phyloP scores from a whole-genome alignment of 2,329 filamentous ascomycete species.

The Pseudogymnoascus verrucosus region DNA sequence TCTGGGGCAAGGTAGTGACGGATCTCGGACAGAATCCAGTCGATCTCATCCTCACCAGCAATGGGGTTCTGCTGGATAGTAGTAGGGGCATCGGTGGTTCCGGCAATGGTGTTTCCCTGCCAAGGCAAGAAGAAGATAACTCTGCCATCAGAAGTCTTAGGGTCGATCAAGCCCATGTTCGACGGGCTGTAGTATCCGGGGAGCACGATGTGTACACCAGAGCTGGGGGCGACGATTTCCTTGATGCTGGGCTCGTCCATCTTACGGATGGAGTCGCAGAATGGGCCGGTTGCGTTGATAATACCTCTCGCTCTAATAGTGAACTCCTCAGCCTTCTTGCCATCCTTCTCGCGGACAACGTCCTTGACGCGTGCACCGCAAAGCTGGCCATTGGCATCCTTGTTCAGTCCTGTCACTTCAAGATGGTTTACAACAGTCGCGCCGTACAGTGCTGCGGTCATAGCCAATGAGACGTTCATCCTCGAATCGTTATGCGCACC shows the following conservation, averaged over 20 bases:
- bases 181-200: constrained; percentile 75
- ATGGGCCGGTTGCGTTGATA: constrained; percentile 79
- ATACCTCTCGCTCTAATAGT: constrained; percentile 67
- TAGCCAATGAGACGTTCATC: constrained; percentile 78
- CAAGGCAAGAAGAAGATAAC: constrained; percentile 86
- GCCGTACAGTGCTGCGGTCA: constrained; percentile 75
- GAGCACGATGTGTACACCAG: constrained; percentile 74
- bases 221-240: constrained; percentile 73
- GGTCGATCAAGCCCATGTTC: constrained; percentile 78
- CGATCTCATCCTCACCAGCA: constrained; percentile 71
- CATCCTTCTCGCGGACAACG: constrained; percentile 53
- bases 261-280: constrained; percentile 73
- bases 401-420: constrained; percentile 65
- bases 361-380: constrained; percentile 66
- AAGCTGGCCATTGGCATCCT: constrained; percentile 61
- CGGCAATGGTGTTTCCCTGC: constrained; percentile 83
- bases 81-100: constrained; percentile 71
- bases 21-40: constrained; percentile 76
- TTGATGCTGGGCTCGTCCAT: constrained; percentile 63
- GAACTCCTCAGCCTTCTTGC: constrained; percentile 51
- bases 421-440: constrained; percentile 73
- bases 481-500: constrained; percentile 84
- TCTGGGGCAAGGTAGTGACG: constrained; percentile 70
- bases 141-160: constrained; percentile 72
- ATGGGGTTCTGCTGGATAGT: constrained; percentile 62